A percentile compares a stretch with the other conserved stretches of the same genome.
Evolutionary conservation across 2,329 filamentous ascomycete species (phyloP).

Genomic region (Exophiala aquamarina): DNA sequence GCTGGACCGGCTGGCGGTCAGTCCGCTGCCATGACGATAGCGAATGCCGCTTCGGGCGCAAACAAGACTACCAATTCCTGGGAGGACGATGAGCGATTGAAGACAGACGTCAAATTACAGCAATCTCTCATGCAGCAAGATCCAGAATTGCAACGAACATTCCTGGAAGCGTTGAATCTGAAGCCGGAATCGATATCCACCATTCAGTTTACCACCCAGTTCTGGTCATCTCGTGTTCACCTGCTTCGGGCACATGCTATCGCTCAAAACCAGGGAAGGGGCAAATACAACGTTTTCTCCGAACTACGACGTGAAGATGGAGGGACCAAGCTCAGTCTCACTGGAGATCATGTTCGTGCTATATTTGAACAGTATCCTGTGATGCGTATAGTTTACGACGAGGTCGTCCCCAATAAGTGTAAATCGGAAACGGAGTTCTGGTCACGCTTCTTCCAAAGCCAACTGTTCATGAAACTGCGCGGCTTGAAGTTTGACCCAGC

Average conservation of each 20-base stretch:
- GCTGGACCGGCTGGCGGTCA: constrained; percentile 38
- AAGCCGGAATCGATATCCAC: constrained; percentile 83
- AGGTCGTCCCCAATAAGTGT: constrained; percentile 71
- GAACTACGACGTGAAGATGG: constrained; percentile 79
- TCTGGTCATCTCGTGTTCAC: constrained; percentile 88
- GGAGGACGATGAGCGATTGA: constrained; percentile 79
- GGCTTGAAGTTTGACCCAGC: constrained; percentile 81
- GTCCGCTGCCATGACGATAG: constrained; percentile 75
- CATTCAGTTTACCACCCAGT: constrained; percentile 82
- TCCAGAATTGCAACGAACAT: constrained; percentile 72
- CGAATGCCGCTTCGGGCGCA: constrained; percentile 62
- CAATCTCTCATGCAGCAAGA: constrained; percentile 85
- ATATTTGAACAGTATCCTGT: constrained; percentile 93
- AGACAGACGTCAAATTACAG: constrained; percentile 77
- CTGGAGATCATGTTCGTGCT: constrained; percentile 85
- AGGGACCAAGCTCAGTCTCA: constrained; percentile 77
- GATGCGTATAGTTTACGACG: constrained; percentile 86
- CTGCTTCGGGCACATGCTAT: constrained; percentile 87
- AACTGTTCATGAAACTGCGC: constrained; percentile 84
- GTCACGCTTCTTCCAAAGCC: constrained; percentile 89
- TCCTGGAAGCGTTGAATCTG: constrained; percentile 77
- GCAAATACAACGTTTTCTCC: constrained; percentile 90
- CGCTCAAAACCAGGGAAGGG: constrained; percentile 80
- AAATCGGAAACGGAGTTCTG: constrained; percentile 76
- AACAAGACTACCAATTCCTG: constrained; percentile 56